Conservation (phyloP, 495 filamentous ascomycete species). For the Poronia punctata region DNA sequence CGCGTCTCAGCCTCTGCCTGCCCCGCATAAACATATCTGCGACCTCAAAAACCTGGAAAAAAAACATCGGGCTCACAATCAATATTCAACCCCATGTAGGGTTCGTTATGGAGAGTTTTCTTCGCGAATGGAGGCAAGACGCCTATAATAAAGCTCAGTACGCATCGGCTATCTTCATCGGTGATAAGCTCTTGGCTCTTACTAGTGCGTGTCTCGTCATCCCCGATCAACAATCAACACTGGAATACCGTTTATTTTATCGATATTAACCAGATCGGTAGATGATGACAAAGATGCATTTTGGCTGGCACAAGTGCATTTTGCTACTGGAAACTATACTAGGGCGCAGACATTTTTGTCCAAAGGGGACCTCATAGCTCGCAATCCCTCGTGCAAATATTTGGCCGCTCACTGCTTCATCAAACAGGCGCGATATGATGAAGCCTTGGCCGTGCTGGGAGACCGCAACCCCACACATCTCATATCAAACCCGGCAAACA, state of each 20-base stretch:
- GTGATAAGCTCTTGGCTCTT: constrained; percentile 90
- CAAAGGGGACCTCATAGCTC: constrained; percentile 74
- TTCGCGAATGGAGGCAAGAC: constrained; percentile 89
- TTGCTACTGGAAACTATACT: constrained; percentile 86
- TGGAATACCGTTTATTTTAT: not conserved
- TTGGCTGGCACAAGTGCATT: constrained; percentile 91
- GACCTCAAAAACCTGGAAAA: too few species aligned
- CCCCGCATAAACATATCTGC: not conserved
- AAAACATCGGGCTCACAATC: too few species aligned
- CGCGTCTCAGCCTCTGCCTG: not conserved
- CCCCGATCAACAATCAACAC: too few species aligned
- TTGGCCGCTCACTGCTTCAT: constrained; percentile 90
- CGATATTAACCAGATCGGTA: constrained; percentile 32
- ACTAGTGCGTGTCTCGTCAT: constrained; percentile 56
- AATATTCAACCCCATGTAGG: constrained; percentile 7
- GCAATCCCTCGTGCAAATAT: constrained; percentile 80
- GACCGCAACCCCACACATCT: constrained; percentile 89
- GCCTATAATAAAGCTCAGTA: constrained; percentile 89
- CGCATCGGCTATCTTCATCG: constrained; percentile 91
- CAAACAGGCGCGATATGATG: constrained; percentile 80
- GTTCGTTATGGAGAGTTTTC: constrained; percentile 72
- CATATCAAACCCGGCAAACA: constrained; percentile 55
- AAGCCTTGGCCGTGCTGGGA: constrained; percentile 80
- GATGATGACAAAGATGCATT: constrained; percentile 87
- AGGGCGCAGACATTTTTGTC: constrained; percentile 78